Evolutionary conservation across 768 basidiomycete species (phyloP).

Genomic region (Trametes cubensis): DNA sequence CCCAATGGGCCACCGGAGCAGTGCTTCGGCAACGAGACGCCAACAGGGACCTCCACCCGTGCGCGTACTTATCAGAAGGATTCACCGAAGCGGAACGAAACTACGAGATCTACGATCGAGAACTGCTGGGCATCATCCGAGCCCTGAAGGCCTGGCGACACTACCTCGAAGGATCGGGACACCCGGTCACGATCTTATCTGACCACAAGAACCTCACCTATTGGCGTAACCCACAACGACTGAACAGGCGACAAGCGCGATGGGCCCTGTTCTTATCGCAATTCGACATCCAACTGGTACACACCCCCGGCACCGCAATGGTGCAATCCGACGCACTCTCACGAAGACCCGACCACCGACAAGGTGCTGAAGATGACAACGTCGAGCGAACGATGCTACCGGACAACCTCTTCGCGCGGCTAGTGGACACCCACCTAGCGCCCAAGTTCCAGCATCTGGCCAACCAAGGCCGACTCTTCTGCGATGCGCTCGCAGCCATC

Average conservation of each 20-base stretch:
- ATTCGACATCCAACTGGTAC: constrained; percentile 23
- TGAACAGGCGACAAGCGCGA: constrained; percentile 41
- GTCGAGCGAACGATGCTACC: too few species aligned
- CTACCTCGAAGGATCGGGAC: background rate
- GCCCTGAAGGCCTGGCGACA: constrained; percentile 30
- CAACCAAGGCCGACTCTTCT: too few species aligned
- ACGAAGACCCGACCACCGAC: too few species aligned
- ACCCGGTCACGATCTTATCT: background rate
- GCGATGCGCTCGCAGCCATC: too few species aligned
- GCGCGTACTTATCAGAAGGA: constrained; percentile 37
- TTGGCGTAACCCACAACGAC: constrained; percentile 34
- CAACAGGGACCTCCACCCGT: constrained; percentile 32
- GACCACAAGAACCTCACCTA: background rate
- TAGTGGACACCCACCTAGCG: too few species aligned
- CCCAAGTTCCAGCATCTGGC: too few species aligned
- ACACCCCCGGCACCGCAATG: too few species aligned
- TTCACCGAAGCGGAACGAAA: constrained; percentile 42
- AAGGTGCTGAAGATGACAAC: too few species aligned
- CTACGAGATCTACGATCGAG: constrained; percentile 54
- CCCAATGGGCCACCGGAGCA: constrained; percentile 26
- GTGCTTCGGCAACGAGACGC: constrained; percentile 23
- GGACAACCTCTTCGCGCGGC: too few species aligned
- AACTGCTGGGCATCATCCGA: constrained; percentile 49
- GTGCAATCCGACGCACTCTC: too few species aligned
- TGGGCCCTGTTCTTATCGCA: constrained; percentile 36